Conservation (phyloP, 306 rosid species). For the Cucurbita argyrosperma region DNA sequence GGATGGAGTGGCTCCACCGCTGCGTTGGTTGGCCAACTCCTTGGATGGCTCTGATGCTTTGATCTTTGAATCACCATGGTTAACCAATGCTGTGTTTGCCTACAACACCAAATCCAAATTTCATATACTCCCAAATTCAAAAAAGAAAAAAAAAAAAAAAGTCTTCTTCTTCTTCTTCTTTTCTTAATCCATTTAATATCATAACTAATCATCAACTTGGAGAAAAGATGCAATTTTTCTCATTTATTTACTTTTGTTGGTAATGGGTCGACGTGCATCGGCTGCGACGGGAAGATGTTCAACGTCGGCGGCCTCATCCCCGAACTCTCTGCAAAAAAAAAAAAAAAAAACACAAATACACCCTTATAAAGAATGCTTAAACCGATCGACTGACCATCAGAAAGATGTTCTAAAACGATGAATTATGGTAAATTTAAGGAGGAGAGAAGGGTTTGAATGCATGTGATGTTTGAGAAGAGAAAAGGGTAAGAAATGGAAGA, state of each 20-base stretch:
- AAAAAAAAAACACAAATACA: background rate
- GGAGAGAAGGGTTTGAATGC: background rate
- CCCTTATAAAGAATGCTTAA: too few relatives aligned
- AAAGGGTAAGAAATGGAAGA: background rate
- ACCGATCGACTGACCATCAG: too few relatives aligned
- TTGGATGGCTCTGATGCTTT: constrained; percentile 35
- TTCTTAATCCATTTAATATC: background rate
- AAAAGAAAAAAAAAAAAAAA: background rate
- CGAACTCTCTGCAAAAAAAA: constrained; percentile 7
- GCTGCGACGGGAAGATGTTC: constrained; percentile 94
- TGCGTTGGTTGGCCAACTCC: constrained; percentile 50
- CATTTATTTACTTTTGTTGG: constrained; percentile 39
- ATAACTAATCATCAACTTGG: background rate
- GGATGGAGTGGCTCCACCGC: constrained; percentile 16
- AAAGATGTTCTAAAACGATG: too few relatives aligned
- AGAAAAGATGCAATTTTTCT: background rate
- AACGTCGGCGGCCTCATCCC: constrained; percentile 91
- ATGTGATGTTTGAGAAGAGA: background rate
- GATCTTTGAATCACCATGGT: constrained; percentile 43
- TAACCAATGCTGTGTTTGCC: constrained; percentile 35
- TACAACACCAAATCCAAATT: constrained; percentile 2
- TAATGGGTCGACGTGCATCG: constrained; percentile 75
- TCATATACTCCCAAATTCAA: background rate
- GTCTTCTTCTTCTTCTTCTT: background rate
- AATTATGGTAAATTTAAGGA: too few relatives aligned